Conservation (phyloP, 1,284 basidiomycete species). For the Marasmius fiardii region DNA sequence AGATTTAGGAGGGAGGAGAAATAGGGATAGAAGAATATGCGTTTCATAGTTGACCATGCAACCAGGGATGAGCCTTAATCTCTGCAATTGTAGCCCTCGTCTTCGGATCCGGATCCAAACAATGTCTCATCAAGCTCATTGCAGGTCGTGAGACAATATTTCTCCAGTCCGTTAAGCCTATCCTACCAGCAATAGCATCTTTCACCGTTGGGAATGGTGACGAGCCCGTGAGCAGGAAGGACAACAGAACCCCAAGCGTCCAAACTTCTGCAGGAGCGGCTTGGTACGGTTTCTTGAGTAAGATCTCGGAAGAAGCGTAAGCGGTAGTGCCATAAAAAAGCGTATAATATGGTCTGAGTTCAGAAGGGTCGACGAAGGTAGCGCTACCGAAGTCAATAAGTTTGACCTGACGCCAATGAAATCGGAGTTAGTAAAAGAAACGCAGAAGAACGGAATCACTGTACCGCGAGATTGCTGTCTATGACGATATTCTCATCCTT, state of each 20-base stretch:
- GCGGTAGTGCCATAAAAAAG: constrained; percentile 81
- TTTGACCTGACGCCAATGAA: constrained; percentile 59
- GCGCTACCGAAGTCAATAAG: constrained; percentile 94
- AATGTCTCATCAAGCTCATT: constrained; percentile 66
- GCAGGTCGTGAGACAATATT: constrained; percentile 36
- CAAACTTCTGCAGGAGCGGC: constrained; percentile 86
- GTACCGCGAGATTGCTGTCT: constrained; percentile 67
- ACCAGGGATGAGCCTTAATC: constrained; percentile 77
- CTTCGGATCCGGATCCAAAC: constrained; percentile 71
- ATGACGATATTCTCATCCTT: constrained; percentile 94
- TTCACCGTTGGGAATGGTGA: constrained; percentile 79
- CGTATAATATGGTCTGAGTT: constrained; percentile 66
- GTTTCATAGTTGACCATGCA: constrained; percentile 26
- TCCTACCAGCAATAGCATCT: constrained; percentile 59
- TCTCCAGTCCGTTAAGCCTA: constrained; percentile 38
- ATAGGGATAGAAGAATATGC: background rate
- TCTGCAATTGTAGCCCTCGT: constrained; percentile 67
- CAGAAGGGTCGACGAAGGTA: constrained; percentile 65
- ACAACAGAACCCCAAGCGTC: constrained; percentile 89
- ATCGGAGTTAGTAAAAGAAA: constrained; percentile 5
- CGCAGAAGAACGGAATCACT: constrained; percentile 11
- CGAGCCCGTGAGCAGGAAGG: constrained; percentile 82
- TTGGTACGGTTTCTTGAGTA: constrained; percentile 70
- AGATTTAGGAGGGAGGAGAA: background rate
- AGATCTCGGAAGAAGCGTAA: constrained; percentile 80